These are phyloP conservation scores for Geosmithia putterillii DNA, from an alignment of 2,329 filamentous ascomycete genomes.

Conservation along the genomic window DNA sequence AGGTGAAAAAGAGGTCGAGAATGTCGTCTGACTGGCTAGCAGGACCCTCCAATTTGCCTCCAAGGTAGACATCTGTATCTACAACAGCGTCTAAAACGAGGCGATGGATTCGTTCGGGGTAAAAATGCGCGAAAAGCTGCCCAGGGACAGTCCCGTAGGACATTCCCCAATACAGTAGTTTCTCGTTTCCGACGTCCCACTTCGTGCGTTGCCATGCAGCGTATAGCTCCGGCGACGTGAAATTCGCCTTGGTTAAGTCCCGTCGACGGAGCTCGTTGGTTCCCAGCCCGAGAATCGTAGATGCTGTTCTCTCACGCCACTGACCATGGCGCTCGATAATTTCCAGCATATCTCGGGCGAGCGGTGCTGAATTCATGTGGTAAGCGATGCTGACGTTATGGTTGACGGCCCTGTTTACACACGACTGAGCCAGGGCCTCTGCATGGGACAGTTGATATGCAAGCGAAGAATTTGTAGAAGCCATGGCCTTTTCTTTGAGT, in stretches of 20 bases:
- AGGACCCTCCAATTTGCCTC: neutral
- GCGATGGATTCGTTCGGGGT: neutral
- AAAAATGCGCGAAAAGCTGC: neutral
- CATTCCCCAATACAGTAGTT: neutral
- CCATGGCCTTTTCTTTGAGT: neutral
- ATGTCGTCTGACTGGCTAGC: neutral
- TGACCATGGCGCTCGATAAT: neutral
- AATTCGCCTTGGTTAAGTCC: neutral
- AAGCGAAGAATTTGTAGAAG: neutral
- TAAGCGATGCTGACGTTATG: neutral
- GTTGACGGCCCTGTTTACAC: neutral
- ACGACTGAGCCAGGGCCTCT: neutral
- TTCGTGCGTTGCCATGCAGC: neutral
- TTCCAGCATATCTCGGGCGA: neutral
- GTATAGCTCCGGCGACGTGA: neutral
- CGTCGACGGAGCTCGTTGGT: neutral
- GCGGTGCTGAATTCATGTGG: neutral
- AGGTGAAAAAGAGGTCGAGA: neutral
- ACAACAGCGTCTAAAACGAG: neutral
- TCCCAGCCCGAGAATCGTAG: neutral
- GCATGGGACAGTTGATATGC: neutral
- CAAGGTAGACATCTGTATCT: neutral
- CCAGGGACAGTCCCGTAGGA: neutral
- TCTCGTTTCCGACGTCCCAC: neutral
- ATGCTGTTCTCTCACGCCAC: neutral